Evolutionary conservation across 495 filamentous ascomycete genomes (phyloP).

Genomic region (Aspergillus mulundensis): DNA sequence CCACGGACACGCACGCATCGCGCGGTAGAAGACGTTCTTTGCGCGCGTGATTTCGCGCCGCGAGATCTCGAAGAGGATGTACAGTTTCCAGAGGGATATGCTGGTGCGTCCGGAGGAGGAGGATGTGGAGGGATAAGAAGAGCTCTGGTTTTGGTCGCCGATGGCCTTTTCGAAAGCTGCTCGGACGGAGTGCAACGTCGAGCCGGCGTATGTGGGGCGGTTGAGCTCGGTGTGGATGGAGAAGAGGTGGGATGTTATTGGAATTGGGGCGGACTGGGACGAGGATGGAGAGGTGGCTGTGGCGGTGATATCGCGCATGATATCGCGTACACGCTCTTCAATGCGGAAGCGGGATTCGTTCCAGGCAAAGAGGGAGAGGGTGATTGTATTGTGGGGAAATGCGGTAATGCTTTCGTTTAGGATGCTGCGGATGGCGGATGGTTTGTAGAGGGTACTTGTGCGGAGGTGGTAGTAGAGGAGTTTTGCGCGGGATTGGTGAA

Average conservation of each 20-base stretch:
- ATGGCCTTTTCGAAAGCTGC: conserved; percentile 71
- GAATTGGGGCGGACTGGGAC: conserved; percentile 35
- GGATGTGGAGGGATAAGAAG: conserved; percentile 27
- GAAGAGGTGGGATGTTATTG: conserved; percentile 54
- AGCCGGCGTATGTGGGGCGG: conserved; percentile 37
- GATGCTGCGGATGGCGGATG: conserved; percentile 54
- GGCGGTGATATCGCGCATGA: conserved; percentile 45
- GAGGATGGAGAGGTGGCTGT: conserved; percentile 20
- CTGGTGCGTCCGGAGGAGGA: conserved; percentile 38
- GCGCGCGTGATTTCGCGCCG: conserved; percentile 36
- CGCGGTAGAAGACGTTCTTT: conserved; percentile 46
- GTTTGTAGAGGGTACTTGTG: conserved; percentile 56
- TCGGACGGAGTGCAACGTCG: conserved; percentile 57
- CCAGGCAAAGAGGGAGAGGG: conserved; percentile 68
- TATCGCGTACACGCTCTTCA: conserved; percentile 64
- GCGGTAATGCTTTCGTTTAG: conserved; percentile 53
- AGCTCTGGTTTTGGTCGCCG: conserved; percentile 17
- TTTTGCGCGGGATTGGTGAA: conserved; percentile 63
- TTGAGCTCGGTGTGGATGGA: conserved; percentile 62
- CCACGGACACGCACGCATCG: conserved; percentile 64
- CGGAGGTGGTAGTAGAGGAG: conserved; percentile 65
- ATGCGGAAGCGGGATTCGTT: conserved; percentile 64
- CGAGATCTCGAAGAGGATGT: conserved; percentile 54
- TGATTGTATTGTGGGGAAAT: conserved; percentile 76
- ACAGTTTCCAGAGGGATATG: conserved; percentile 62